Evolutionary conservation across 2,329 filamentous ascomycete genomes (phyloP), one percentile per base, ranked within the genome.

Genomic region (Aspergillus glaucus): DNA sequence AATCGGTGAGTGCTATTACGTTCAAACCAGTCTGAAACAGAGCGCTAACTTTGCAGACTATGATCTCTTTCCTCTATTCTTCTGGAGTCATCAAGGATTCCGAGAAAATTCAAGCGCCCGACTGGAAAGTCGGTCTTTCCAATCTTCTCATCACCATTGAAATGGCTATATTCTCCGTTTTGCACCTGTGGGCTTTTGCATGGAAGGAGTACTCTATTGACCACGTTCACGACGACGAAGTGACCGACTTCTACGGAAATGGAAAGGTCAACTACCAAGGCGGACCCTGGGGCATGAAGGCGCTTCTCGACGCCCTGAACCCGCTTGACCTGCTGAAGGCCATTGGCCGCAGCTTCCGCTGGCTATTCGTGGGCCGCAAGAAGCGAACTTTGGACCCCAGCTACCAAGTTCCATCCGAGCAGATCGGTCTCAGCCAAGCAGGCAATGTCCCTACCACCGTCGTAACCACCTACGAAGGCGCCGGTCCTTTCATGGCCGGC

Each of bases 321-420:
- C 78, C 86, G 0, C 88, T 87, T 84, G 89, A 95, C 65, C 79
- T 94, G 39, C 70, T 88, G 61, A 94, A 91, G 69, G 87, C 87
- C 0, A 82, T 87, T 52, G 86, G 85, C 7, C 80, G 89, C 45
- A 86, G 87, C 19, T 79, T 88, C 58, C 80, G 86, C 57, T 95
- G 89, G 90, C 73, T 94, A 17, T 85, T 91, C 54, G 81, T 88
- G 14, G 88, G 88, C 39, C 78, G 81, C 47, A 85, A 81, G 63
- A 66, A 57, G 49, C 64, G 73, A 42, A 66, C 62, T 43, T 48
- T 62, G 37, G 71, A 74, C 46, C 55, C 65, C 17, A 74, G 71
- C 53, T 74, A 74, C 48, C 63, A 60, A 46, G 55, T 51, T 22
- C 57, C 58, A 24, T 40, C 19, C 15, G 60, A 63, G 34, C 56